A percentile compares a stretch with the other conserved stretches of the same genome.
Evolutionary conservation across 164 flowering plant species (phyloP).

Genomic region (Kingdonia uniflora): DNA sequence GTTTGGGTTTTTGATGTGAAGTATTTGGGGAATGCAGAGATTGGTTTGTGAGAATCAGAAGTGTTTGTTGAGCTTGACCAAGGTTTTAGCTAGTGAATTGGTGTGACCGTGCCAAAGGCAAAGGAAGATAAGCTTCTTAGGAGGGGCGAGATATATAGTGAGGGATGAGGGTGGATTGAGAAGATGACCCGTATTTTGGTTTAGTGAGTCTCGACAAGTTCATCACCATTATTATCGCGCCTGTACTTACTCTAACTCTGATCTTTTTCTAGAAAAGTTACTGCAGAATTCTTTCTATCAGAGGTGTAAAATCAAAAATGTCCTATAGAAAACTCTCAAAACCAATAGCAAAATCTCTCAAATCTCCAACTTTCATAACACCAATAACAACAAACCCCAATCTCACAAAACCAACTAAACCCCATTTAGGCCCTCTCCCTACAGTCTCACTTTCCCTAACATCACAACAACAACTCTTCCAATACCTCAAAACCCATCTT

Average conservation of each 20-base stretch:
- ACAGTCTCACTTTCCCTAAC: slow-evolving; percentile 37
- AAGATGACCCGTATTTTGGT: slow-evolving; percentile 86
- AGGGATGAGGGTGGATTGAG: not conserved
- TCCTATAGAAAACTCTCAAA: too few species aligned
- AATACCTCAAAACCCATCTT: slow-evolving; percentile 51
- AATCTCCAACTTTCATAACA: slow-evolving; percentile 4
- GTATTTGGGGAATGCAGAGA: slow-evolving; percentile 99
- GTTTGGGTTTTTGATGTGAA: slow-evolving; percentile 70
- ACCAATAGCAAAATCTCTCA: not conserved
- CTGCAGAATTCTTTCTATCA: too few species aligned
- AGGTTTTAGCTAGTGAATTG: slow-evolving; percentile 59
- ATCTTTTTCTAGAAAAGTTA: too few species aligned
- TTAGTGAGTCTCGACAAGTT: slow-evolving; percentile 62
- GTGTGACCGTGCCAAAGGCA: slow-evolving; percentile 63
- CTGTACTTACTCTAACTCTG: too few species aligned
- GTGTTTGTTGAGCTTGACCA: slow-evolving; percentile 37
- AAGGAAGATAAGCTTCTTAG: slow-evolving; percentile 57
- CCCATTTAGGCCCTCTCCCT: slow-evolving; percentile 23
- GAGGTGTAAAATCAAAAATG: too few species aligned
- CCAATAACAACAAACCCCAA: slow-evolving; percentile 7
- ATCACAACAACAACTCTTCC: slow-evolving; percentile 22
- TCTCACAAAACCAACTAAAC: slow-evolving; percentile 14
- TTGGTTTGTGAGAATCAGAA: slow-evolving; percentile 41
- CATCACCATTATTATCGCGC: slow-evolving; percentile 49
- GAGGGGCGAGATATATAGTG: not conserved